A percentile compares a stretch with the other conserved stretches of the same genome.
Conservation (phyloP, 106 monocot species). For the Dactylorhiza incarnata region DNA sequence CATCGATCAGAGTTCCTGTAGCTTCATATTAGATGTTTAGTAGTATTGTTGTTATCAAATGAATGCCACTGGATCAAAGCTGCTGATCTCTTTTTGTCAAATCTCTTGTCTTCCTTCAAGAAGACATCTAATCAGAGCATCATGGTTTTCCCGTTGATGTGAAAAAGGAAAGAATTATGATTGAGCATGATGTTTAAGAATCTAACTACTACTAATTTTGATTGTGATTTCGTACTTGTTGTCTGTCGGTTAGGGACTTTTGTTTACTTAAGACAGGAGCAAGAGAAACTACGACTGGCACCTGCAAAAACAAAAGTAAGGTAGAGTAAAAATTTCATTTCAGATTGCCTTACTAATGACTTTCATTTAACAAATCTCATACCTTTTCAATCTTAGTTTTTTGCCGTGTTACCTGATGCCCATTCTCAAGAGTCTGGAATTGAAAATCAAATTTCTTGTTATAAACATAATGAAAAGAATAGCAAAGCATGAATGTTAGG, state of each 20-base stretch:
- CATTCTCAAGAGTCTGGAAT: conserved; percentile 46
- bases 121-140: conserved; percentile 79
- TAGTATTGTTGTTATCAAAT: too few relatives aligned
- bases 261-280: conserved; percentile 54
- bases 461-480: neutral
- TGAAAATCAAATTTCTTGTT: neutral
- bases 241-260: conserved; percentile 76
- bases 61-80: conserved; percentile 86
- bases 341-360: neutral
- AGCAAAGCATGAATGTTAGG: neutral
- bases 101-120: conserved; percentile 70
- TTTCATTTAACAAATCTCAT: conserved; percentile 6
- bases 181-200: neutral
- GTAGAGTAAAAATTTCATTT: neutral
- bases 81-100: conserved; percentile 56
- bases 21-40: too few relatives aligned
- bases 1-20: too few relatives aligned
- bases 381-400: conserved; percentile 32
- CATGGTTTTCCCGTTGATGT: conserved; percentile 73
- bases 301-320: conserved; percentile 29
- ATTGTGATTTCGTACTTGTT: conserved; percentile 46
- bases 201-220: neutral
- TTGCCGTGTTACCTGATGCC: conserved; percentile 24
- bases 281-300: conserved; percentile 16
- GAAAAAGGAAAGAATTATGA: neutral